Evolutionary conservation across 2,329 filamentous ascomycete species (phyloP).

Genomic region (Curvularia sp.): DNA sequence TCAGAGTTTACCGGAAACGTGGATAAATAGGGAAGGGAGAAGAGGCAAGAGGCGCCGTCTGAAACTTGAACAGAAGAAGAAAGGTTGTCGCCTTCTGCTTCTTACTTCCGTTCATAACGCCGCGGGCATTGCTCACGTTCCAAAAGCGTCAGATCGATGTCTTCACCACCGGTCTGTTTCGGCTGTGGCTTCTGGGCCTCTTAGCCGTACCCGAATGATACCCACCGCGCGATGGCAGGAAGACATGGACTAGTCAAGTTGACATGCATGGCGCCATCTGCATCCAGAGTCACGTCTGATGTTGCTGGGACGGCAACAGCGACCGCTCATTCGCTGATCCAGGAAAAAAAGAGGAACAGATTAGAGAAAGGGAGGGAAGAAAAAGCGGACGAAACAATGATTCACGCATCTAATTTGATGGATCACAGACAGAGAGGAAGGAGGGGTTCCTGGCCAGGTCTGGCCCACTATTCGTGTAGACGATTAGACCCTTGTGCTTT

Average conservation of each 20-base stretch:
- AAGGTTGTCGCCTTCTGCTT: not conserved
- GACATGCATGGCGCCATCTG: conserved; percentile 31
- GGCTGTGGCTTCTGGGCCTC: conserved; percentile 6
- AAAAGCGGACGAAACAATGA: not conserved
- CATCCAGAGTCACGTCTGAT: conserved; percentile 23
- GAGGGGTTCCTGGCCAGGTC: not conserved
- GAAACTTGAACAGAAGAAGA: not conserved
- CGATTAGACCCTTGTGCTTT: not conserved
- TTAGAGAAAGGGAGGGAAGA: not conserved
- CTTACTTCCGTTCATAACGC: not conserved
- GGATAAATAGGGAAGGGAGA: not conserved
- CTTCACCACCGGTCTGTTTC: conserved; percentile 31
- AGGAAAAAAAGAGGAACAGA: not conserved
- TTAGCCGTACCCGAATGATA: not conserved
- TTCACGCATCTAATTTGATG: not conserved
- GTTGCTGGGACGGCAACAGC: conserved; percentile 5
- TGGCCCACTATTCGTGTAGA: not conserved
- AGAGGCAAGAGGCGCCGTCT: not conserved
- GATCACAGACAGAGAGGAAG: not conserved
- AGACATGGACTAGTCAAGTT: conserved; percentile 33
- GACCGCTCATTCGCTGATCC: not conserved
- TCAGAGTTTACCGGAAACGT: not conserved
- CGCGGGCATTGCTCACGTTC: conserved; percentile 13
- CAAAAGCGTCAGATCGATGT: conserved; percentile 32
- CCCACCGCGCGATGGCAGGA: conserved; percentile 30